Evolutionary conservation across 768 basidiomycete species (phyloP), one percentile per base, ranked within the genome.

Genomic region (Collybia sordida): DNA sequence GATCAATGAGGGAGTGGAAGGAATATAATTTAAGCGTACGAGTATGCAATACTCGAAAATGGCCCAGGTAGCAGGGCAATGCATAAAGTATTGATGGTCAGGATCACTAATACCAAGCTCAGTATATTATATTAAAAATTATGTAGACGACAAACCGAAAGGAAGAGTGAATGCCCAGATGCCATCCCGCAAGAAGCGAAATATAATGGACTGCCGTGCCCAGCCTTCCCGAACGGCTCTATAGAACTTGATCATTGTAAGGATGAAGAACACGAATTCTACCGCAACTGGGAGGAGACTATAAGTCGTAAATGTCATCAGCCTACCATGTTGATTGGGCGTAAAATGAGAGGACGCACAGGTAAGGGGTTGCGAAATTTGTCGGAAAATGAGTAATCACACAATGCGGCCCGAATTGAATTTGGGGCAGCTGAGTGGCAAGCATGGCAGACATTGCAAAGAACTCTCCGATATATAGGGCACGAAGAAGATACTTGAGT

Each of bases 231-330:
- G 54, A 2, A 60, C 48, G 23, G 59, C 55, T 19, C 35, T 14
- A 36, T 60, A 64, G 31, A 64, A 64, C 44, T 62, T 64, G 27
- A 48, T 35, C 61, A 62, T 61, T 3, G 63, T 64, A 36, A 64
- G 40, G 14, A 54, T 49, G 49, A 64, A 62, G 23, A 64, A 53
- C 11, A 58, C 22, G 18, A 51, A 60, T 27, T 64, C 63, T 24
- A 62, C 55, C 15, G 58, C 2, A 15, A 62, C 52, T 11, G 63
- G 57, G 11, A 50, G 48, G 2, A 56, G 36, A 14, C 59, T 63
- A 31, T 3, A 4, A 12, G 9, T 11, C 9, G 45, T n/a, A 11
- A 3, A 46, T 17, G 18, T 14, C 8, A 9, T 34, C 22, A 25
- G 21, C 14, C 9, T 11, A 31, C 34, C 14, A 41, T 18, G 18